Conservation (phyloP, 306 rosid species). For the Vachellia pachyceras region DNA sequence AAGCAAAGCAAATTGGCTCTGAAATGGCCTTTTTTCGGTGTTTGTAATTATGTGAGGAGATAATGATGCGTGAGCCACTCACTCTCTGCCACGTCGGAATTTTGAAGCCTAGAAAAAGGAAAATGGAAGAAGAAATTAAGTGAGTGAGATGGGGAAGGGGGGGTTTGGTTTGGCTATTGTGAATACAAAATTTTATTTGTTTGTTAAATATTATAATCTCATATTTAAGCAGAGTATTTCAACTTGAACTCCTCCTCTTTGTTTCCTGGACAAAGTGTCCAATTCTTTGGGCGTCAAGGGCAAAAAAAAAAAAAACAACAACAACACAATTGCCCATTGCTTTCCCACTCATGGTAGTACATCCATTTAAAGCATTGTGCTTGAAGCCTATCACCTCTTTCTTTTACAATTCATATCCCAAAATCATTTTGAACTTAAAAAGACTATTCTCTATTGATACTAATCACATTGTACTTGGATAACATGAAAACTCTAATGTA, state of each 20-base stretch:
- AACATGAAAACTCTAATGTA: no score
- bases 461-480: no score
- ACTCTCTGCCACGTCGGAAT: slow-evolving; percentile 1
- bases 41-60: slow-evolving; percentile 40
- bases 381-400: no score
- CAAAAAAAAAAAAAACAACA: neutral
- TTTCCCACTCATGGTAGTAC: neutral
- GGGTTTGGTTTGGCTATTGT: slow-evolving; percentile 32
- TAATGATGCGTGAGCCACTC: slow-evolving; percentile 27
- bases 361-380: neutral
- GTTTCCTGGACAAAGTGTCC: neutral
- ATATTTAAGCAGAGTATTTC: slow-evolving; percentile 2
- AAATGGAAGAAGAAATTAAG: neutral
- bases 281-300: neutral
- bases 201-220: slow-evolving; percentile 26
- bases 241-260: neutral
- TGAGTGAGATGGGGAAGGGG: neutral
- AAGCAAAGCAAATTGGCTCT: slow-evolving; percentile 1
- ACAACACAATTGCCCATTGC: neutral
- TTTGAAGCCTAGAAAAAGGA: neutral
- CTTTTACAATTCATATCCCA: no score
- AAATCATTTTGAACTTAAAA: no score
- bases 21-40: slow-evolving; percentile 6
- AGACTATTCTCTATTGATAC: no score
- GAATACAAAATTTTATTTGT: slow-evolving; percentile 35